Percentiles rank a stretch among this genome's conserved stretches.
These are phyloP conservation scores for Hymenoscyphus occultus DNA, from an alignment of 2,329 filamentous ascomycete species.

Conservation along the genomic window DNA sequence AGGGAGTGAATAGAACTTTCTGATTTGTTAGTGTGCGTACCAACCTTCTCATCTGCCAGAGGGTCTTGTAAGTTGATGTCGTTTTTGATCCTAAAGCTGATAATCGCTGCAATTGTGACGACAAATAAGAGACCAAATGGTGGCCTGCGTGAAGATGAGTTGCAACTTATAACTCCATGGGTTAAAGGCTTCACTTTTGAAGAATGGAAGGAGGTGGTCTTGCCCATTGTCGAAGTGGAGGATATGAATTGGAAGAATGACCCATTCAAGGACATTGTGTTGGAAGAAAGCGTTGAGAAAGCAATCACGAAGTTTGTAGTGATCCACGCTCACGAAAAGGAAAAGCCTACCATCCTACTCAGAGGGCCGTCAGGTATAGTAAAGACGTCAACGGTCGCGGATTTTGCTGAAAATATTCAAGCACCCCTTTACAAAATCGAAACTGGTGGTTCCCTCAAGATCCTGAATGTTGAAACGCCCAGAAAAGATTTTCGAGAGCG, in stretches of 20 bases:
- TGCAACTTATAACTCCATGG: not conserved
- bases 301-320: not conserved
- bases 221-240: not conserved
- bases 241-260: not conserved
- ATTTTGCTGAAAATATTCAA: not conserved
- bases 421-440: not conserved
- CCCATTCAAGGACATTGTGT: not conserved
- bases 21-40: no score
- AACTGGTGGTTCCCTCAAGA: not conserved
- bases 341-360: not conserved
- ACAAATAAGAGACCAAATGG: no score
- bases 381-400: not conserved
- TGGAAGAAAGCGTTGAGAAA: not conserved
- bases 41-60: no score
- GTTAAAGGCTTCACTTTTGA: not conserved
- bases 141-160: not conserved
- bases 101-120: no score
- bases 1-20: no score
- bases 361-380: not conserved
- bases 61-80: no score
- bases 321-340: not conserved
- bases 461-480: not conserved
- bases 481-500: not conserved
- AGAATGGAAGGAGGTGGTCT: not conserved
- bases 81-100: no score